Base-by-base conservation (phyloP, 148 eudicot species). In the Camellia japonica region DNA sequence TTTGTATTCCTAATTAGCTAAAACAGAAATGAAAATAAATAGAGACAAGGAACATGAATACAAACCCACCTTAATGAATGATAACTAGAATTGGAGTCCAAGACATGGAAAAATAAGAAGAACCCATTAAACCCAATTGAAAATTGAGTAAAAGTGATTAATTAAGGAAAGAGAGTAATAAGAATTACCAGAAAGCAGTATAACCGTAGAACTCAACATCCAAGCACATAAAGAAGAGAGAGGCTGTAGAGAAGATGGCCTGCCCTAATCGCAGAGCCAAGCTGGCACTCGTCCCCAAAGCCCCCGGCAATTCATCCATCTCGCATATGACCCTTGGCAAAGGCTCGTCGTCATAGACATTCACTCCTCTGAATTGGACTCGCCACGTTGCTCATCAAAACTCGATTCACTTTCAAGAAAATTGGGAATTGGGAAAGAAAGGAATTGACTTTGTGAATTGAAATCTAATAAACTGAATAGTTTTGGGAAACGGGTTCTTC, bases 201-300 rank as follows among this genome's bases (percentile, higher is more conserved):
- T 85, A 91, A 61, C 82, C 84, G 78, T 87, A 91, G 86, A 91
- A 91, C 76, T 87, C 81, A 81, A 91, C 83, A 80, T 84, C 92
- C 23, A 93, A 84, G 49, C 97, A 93, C 94, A 93, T 91, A 87
- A 93, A 93, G 80, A 93, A 89, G n/a, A 93, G 93, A 49, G 97
- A 88, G 63, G 93, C 90, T 75, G 83, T 68, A 9, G 97, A 88
- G 83, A 93, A 93, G 46, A 88, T 20, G 16, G 88, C 85, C 73
- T 93, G 94, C 43, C 93, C 97, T 62, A 93, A 80, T 51, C 97
- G 80, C 73, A 93, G 83, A 60, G 90, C 90, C 81, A 93, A 91
- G 83, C 97, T 88, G 42, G 91, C 94, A 41, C 88, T 88, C 4
- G 94, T 93, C n/a, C 97, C 97, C 82, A 93, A 38, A 71, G 97